These are phyloP conservation scores for Macrocybe sp. DNA, from an alignment of 1,284 basidiomycete genomes.

Conservation along the genomic window DNA sequence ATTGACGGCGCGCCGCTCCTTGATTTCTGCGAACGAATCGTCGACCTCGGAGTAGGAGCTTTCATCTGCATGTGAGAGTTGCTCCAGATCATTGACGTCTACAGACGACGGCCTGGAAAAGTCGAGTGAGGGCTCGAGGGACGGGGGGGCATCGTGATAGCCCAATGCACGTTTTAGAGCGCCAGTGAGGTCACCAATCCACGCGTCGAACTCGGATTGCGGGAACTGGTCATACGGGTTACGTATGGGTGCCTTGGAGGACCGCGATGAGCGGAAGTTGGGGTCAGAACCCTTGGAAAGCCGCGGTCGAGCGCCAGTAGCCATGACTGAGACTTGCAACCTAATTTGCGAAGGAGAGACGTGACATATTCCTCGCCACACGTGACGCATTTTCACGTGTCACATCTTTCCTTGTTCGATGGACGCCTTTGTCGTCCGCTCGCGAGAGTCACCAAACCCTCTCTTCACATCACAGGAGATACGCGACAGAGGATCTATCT, in stretches of 20 bases:
- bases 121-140: no score
- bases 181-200: conserved; percentile 59
- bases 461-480: conserved; percentile 67
- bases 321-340: no score
- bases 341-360: no score
- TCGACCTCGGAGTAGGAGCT: conserved; percentile 11
- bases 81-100: conserved; percentile 13
- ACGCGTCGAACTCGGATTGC: conserved; percentile 59
- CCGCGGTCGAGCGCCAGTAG: no score
- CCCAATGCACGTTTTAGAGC: conserved; percentile 50
- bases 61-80: conserved; percentile 12
- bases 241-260: conserved; percentile 41
- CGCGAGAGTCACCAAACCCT: conserved; percentile 40
- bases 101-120: no score
- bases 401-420: conserved; percentile 20
- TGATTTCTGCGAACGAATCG: conserved; percentile 51
- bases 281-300: no score
- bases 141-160: conserved; percentile 21
- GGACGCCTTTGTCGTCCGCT: conserved; percentile 48
- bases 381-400: not conserved
- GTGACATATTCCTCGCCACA: not conserved
- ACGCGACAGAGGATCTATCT: conserved; percentile 64
- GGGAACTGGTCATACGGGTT: conserved; percentile 71
- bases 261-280: conserved; percentile 6
- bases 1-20: conserved; percentile 35